phyloP scores from a whole-genome alignment of 2,329 filamentous ascomycete genomes.

The Aspergillus amoenus region DNA sequence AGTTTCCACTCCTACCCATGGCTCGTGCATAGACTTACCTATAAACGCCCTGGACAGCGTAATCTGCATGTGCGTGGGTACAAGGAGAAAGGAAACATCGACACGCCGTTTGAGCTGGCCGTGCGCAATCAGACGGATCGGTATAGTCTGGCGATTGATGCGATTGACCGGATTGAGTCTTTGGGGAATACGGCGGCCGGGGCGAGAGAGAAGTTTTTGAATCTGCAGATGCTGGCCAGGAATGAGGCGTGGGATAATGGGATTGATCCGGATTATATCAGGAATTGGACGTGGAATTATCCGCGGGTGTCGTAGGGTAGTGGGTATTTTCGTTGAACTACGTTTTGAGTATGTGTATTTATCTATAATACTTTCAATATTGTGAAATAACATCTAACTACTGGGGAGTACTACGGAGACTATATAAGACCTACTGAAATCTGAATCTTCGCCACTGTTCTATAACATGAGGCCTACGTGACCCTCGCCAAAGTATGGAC shows the following conservation, averaged over 20 bases:
- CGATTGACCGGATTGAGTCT: slow-evolving; percentile 65
- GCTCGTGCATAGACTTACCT: slow-evolving; percentile 74
- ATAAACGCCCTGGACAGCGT: slow-evolving; percentile 67
- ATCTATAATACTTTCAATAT: too few species aligned
- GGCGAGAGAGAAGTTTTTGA: slow-evolving; percentile 63
- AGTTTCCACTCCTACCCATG: slow-evolving; percentile 84
- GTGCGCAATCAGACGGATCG: slow-evolving; percentile 76
- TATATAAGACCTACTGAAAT: too few species aligned
- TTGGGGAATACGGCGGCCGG: slow-evolving; percentile 64
- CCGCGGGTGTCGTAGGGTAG: slow-evolving; percentile 9
- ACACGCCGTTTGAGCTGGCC: slow-evolving; percentile 75
- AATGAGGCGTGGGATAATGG: slow-evolving; percentile 69
- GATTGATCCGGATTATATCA: slow-evolving; percentile 65
- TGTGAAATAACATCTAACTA: too few species aligned
- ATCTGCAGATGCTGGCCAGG: slow-evolving; percentile 63
- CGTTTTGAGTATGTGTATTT: too few species aligned
- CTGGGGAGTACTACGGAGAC: too few species aligned
- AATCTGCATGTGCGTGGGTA: slow-evolving; percentile 76
- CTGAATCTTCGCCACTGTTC: too few species aligned
- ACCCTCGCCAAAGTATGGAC: too few species aligned
- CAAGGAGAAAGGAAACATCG: slow-evolving; percentile 81
- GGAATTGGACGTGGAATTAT: slow-evolving; percentile 65
- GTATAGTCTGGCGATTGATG: slow-evolving; percentile 74
- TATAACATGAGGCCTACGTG: too few species aligned
- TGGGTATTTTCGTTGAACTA: not conserved